Evolutionary conservation across 805 yeast genomes (phyloP), one percentile per base, ranked within the genome.

Genomic region (Tanozyma kutaoensis): DNA sequence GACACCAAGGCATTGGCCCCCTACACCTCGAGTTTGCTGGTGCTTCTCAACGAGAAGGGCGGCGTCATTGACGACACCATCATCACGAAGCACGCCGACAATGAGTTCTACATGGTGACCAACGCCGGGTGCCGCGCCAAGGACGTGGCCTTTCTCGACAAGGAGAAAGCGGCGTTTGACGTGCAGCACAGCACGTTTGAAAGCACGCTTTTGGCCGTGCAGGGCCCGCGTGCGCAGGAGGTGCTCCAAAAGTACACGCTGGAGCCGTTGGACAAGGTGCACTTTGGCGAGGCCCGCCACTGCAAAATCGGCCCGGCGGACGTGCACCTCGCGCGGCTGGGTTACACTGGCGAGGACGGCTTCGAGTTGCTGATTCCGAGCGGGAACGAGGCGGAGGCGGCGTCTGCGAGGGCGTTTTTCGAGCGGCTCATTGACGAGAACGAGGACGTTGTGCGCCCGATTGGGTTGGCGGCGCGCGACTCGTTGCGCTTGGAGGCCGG

Each of bases 271-370:
- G 50, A 64, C 7, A 56, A 63, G 28, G 56, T 91, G 30, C 70
- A 66, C 35, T 91, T 91, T 49, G 97, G 97, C 28, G 66, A 71
- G 41, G 66, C 77, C 9, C 58, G 55, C 22, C 70, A 61, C 41
- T 52, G 69, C 28, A 52, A 52, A 17, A 46, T 66, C 18, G 46
- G 65, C 13, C n/a, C n/a, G n/a, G 54, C 60, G 2, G 58, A 50
- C 42, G 59, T 54, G 28, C 93, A 85, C 46, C 66, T 85, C n/a
- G 80, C 95, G 3, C 75, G 98, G 52, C 81, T 93, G 14, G 98
- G 98, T 2, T 91, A 91, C 60, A 91, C 98, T 5, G 98, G 98
- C 12, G 98, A 91, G 55, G 98, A 91, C 50, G 98, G 98, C 2
- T 88, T 91, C 51, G 98, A 91, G 52, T 69, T 88, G 32, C 75